A percentile compares a stretch with the other conserved stretches of the same genome.
Conservation (phyloP, 192 early-diverging fungal genomes). For the Coemansia sp. region DNA sequence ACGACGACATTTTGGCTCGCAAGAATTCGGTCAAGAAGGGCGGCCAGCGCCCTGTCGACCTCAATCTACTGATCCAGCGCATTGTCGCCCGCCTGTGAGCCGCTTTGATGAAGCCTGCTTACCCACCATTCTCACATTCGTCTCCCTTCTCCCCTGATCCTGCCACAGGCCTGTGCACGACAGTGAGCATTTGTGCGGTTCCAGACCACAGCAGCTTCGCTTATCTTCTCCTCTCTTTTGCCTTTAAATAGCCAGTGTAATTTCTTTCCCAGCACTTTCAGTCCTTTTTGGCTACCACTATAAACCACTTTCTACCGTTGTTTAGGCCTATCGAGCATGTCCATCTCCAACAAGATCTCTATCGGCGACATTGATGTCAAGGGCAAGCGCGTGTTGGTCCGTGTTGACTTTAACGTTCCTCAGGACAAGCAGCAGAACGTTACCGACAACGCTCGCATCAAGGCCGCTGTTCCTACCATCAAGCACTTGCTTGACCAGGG, state of each 20-base stretch:
- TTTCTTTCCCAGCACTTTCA: not conserved
- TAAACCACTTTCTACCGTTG: too few relatives aligned
- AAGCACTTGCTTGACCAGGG: constrained; percentile 83
- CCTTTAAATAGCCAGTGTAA: not conserved
- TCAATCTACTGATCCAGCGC: constrained; percentile 26
- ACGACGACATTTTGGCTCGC: constrained; percentile 36
- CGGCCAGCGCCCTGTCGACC: constrained; percentile 36
- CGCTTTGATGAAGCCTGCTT: too few relatives aligned
- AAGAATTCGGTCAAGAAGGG: constrained; percentile 38
- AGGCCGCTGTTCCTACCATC: constrained; percentile 91
- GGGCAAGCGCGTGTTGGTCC: constrained; percentile 87
- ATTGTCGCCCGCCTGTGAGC: constrained; percentile 30
- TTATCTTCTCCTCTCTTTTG: not conserved
- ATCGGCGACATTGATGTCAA: constrained; percentile 81
- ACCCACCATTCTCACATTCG: not conserved
- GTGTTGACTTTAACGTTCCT: constrained; percentile 99
- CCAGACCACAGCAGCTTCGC: not conserved
- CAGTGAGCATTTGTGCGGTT: not conserved
- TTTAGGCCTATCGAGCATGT: constrained; percentile 27
- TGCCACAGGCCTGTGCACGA: not conserved
- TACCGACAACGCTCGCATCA: constrained; percentile 95
- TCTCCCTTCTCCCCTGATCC: constrained; percentile 1
- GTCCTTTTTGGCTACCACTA: not conserved
- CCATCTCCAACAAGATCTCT: constrained; percentile 72
- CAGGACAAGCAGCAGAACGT: constrained; percentile 82